Base-by-base conservation (phyloP, 2,329 filamentous ascomycete genomes). In the Basipetospora chlamydospora region DNA sequence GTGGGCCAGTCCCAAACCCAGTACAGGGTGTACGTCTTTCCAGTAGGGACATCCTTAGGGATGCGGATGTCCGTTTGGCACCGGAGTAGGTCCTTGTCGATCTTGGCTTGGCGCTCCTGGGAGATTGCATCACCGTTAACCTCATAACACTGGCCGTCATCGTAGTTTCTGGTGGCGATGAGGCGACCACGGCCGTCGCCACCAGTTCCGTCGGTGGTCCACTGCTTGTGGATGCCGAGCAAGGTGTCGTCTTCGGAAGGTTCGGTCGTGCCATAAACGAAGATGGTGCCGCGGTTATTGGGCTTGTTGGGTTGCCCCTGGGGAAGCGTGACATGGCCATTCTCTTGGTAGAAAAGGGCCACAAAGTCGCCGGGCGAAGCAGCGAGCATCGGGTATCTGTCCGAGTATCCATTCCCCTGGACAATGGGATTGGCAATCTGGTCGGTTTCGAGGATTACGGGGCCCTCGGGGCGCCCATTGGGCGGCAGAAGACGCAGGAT, bases 1-100 rank as follows among this genome's bases (percentile, higher is more conserved):
- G 73, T 77, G 3, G 80, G 78, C 84, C 86, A 98, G 56, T 93
- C 80, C 90, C 90, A 96, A 31, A 95, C 79, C 88, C 88, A 96
- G 64, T 94, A 93, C 35, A 94, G 59, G 3, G 85, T 88, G 54
- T 87, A 83, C 20, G 68, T 67, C 21, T 76, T 70, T 30, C 75
- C 74, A 8, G 64, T 55, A n/a, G 67, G 56, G 32, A 74, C 61
- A 46, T 80, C 70, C 5, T 63, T 51, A 0, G 90, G 90, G 11
- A 98, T 62, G 49, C 77, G 66, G 33, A 95, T 62, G 50, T 90
- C 77, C 25, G 77, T 77, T 56, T 95, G 87, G 59, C 90, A 96
- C 61, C 69, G 77, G 35, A 87, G 63, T 3, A 63, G 53, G 5
- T 49, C 45, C 43, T 67, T 63, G 2, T 69, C 63, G 45, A 72